phyloP scores from a whole-genome alignment of 1,284 basidiomycete genomes.

The Flammula alnicola region DNA sequence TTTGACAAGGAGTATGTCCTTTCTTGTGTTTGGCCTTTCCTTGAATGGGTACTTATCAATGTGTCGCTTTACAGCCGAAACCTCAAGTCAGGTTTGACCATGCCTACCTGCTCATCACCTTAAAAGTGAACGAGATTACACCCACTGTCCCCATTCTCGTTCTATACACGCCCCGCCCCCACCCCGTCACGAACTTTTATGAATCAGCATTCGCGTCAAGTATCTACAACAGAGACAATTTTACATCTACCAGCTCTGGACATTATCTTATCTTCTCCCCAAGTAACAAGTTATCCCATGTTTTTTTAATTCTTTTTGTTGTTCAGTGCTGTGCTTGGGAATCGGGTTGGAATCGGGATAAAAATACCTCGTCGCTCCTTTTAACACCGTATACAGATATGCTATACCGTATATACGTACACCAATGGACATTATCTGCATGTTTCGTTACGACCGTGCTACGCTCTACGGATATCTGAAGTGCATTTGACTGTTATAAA shows the following conservation, averaged over 20 bases:
- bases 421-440: neutral
- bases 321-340: too few species aligned
- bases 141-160: neutral
- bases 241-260: too few species aligned
- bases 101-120: constrained; percentile 50
- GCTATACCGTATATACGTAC: neutral
- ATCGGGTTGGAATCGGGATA: too few species aligned
- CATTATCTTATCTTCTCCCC: too few species aligned
- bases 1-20: constrained; percentile 53
- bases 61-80: constrained; percentile 45
- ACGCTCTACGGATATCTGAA: too few species aligned
- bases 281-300: too few species aligned
- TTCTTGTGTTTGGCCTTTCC: neutral
- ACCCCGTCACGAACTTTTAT: constrained; percentile 13
- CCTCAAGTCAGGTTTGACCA: constrained; percentile 54
- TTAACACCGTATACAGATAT: neutral
- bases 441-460: too few species aligned
- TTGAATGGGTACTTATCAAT: constrained; percentile 2
- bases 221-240: too few species aligned
- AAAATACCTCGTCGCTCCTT: neutral
- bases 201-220: too few species aligned
- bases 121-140: constrained; percentile 29
- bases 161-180: neutral
- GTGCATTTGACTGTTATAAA: too few species aligned
- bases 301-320: too few species aligned